Percentiles rank a stretch among this genome's conserved stretches.
Evolutionary conservation across 371 early-diverging fungal species (phyloP).

Genomic region (Mucor ambiguus): DNA sequence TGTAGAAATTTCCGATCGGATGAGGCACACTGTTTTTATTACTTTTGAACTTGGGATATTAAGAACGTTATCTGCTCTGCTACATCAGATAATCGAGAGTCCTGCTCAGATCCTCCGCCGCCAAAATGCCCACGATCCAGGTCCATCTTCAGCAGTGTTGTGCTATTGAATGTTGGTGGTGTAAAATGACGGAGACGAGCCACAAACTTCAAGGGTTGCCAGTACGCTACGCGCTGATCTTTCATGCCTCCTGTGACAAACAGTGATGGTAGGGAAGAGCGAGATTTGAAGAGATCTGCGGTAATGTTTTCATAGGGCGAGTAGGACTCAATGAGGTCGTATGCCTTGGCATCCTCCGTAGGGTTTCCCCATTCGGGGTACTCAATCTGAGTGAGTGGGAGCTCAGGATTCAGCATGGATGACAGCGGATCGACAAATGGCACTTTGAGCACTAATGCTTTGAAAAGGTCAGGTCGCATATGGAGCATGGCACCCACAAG

Average conservation of each 20-base stretch:
- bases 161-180: conserved; percentile 14
- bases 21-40: not conserved
- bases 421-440: conserved; percentile 88
- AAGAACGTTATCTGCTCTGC: conserved; percentile 58
- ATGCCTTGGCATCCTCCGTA: conserved; percentile 46
- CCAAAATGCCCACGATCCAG: conserved; percentile 61
- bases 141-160: conserved; percentile 43
- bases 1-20: not conserved
- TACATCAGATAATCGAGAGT: conserved; percentile 43
- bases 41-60: conserved; percentile 45
- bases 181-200: conserved; percentile 49
- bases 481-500: conserved; percentile 71
- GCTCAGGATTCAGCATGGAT: conserved; percentile 73
- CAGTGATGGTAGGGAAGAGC: conserved; percentile 56
- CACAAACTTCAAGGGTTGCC: conserved; percentile 80
- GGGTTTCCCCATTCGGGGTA: conserved; percentile 90
- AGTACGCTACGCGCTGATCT: conserved; percentile 78
- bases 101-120: conserved; percentile 50
- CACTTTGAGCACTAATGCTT: conserved; percentile 77
- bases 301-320: conserved; percentile 83
- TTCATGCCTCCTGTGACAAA: conserved; percentile 77
- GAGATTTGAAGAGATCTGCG: not conserved
- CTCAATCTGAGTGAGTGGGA: conserved; percentile 81
- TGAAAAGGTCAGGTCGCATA: conserved; percentile 74
- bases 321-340: conserved; percentile 64